Conservation (phyloP, 257 asterid species). For the Lavandula angustifolia region DNA sequence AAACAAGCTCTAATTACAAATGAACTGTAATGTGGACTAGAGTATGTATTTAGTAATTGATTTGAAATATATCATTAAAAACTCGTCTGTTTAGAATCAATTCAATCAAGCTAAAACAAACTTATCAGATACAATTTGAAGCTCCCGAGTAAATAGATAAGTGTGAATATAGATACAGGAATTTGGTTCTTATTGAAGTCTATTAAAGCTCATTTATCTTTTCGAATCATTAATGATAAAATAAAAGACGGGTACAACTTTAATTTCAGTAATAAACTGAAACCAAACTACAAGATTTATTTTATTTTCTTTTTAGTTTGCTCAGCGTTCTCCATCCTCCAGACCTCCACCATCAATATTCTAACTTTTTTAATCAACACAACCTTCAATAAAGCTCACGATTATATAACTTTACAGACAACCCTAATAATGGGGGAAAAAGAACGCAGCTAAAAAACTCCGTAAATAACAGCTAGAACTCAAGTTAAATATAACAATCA, state of each 20-base stretch:
- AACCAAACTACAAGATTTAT: background rate
- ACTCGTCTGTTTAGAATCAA: too few species aligned
- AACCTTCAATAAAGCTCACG: conserved; percentile 32
- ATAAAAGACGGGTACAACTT: conserved; percentile 16
- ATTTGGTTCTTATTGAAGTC: conserved; percentile 10
- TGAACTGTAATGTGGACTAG: background rate
- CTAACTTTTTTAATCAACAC: conserved; percentile 35
- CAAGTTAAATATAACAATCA: conserved; percentile 13
- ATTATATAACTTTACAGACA: conserved; percentile 26
- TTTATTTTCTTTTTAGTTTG: background rate
- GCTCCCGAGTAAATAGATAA: background rate
- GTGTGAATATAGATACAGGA: background rate
- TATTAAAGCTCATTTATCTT: conserved; percentile 15
- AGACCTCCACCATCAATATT: conserved; percentile 25
- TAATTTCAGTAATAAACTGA: conserved; percentile 17
- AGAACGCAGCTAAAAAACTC: conserved; percentile 24
- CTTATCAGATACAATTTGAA: background rate
- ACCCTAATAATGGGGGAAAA: conserved; percentile 14
- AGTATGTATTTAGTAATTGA: too few species aligned
- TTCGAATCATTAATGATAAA: conserved; percentile 15
- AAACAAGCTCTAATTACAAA: conserved; percentile 9
- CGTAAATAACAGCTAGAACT: conserved; percentile 20
- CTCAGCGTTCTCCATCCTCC: conserved; percentile 14
- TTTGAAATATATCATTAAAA: background rate
- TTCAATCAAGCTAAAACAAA: background rate